Conservation (phyloP, 257 asterid genomes). For the Nicotiana knightiana region DNA sequence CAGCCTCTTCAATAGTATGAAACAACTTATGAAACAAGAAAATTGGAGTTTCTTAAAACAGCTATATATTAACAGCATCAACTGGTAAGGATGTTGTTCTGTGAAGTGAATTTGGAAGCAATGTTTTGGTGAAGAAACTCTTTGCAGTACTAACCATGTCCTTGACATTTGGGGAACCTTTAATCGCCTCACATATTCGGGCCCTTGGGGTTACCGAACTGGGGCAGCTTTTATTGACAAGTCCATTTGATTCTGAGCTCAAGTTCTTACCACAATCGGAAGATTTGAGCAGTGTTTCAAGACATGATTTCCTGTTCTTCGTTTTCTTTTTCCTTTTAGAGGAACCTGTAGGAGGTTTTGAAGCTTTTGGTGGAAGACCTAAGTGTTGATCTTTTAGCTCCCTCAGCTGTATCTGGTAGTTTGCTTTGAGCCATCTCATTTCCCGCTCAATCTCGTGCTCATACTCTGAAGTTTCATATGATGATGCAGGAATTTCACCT, state of each 20-base stretch:
- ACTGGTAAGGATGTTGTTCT: constrained; percentile 33
- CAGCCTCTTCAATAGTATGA: constrained; percentile 7
- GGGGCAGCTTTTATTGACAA: constrained; percentile 27
- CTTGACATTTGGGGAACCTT: constrained; percentile 8
- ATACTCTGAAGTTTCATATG: constrained; percentile 13
- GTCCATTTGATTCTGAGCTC: constrained; percentile 5
- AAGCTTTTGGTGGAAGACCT: constrained; percentile 16
- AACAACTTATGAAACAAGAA: neutral
- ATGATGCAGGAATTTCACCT: constrained; percentile 17
- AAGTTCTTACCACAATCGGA: constrained; percentile 2
- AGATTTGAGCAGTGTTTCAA: neutral
- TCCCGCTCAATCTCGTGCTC: constrained; percentile 36
- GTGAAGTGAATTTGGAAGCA: constrained; percentile 24
- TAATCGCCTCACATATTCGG: constrained; percentile 30
- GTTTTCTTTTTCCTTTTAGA: neutral
- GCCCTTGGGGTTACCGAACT: constrained; percentile 31
- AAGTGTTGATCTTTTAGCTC: constrained; percentile 23
- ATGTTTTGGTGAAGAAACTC: constrained; percentile 13
- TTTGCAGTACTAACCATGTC: constrained; percentile 16
- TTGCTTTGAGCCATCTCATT: constrained; percentile 36
- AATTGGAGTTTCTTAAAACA: neutral
- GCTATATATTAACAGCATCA: constrained; percentile 25
- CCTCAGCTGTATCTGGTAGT: constrained; percentile 23
- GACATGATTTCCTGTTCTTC: neutral
- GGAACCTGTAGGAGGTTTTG: constrained; percentile 8